Evolutionary conservation across 345 rosid species (phyloP).

Genomic region (Cardiospermum halicacabum): DNA sequence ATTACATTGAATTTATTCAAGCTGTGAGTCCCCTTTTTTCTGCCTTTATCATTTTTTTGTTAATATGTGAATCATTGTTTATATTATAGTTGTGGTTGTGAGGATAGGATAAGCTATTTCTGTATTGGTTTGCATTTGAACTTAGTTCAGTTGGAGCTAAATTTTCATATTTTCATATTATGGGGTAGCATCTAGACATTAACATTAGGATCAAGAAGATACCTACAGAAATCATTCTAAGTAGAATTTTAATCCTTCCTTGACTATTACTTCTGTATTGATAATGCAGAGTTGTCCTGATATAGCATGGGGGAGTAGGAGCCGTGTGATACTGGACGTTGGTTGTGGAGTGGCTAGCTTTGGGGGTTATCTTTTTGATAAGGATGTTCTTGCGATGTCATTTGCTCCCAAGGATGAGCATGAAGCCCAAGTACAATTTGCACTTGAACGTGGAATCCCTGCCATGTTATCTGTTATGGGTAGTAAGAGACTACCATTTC

Average conservation of each 20-base stretch:
- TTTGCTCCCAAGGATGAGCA: slow-evolving; percentile 93
- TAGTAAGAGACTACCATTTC: slow-evolving; percentile 83
- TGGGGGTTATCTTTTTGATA: slow-evolving; percentile 80
- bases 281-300: too few species aligned
- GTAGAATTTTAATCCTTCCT: too few species aligned
- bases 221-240: too few species aligned
- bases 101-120: slow-evolving; percentile 80
- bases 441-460: slow-evolving; percentile 82
- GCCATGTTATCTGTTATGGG: slow-evolving; percentile 88
- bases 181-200: too few species aligned
- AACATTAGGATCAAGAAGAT: too few species aligned
- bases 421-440: slow-evolving; percentile 98
- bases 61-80: too few species aligned
- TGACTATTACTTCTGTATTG: too few species aligned
- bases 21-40: too few species aligned
- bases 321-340: slow-evolving; percentile 83
- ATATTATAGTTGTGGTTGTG: too few species aligned
- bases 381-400: slow-evolving; percentile 83
- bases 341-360: slow-evolving; percentile 99
- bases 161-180: too few species aligned
- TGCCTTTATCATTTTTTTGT: background rate
- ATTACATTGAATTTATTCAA: slow-evolving; percentile 54
- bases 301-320: too few species aligned
- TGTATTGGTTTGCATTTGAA: slow-evolving; percentile 75
- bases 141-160: slow-evolving; percentile 82